Evolutionary conservation across 1,284 basidiomycete genomes (phyloP).

Genomic region (Trichosporon sp.): DNA sequence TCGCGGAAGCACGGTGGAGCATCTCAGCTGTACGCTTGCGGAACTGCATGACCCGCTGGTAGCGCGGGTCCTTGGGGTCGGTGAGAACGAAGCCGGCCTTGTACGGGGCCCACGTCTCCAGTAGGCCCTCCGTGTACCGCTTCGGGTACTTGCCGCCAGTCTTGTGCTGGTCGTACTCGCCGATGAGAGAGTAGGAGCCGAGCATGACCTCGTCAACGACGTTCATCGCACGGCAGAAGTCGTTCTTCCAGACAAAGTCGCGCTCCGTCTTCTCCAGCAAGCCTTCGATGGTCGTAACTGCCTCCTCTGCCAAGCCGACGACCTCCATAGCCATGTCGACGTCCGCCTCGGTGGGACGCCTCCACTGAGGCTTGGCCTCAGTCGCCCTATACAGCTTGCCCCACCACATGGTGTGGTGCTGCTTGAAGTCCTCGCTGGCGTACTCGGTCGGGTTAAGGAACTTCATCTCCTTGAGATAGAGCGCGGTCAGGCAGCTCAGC

Average conservation of each 20-base stretch:
- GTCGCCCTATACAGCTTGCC: slow-evolving; percentile 72
- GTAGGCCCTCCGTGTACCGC: slow-evolving; percentile 55
- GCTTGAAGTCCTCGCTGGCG: slow-evolving; percentile 70
- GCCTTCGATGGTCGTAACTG: slow-evolving; percentile 62
- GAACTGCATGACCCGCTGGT: slow-evolving; percentile 60
- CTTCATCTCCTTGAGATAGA: slow-evolving; percentile 75
- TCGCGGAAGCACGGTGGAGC: slow-evolving; percentile 63
- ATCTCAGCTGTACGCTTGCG: slow-evolving; percentile 65
- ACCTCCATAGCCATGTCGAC: slow-evolving; percentile 76
- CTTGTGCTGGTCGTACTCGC: slow-evolving; percentile 41
- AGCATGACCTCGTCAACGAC: slow-evolving; percentile 35
- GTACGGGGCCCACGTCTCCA: slow-evolving; percentile 60
- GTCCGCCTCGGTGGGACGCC: slow-evolving; percentile 54
- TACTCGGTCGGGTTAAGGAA: slow-evolving; percentile 82
- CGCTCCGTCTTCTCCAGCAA: slow-evolving; percentile 56
- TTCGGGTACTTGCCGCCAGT: slow-evolving; percentile 31
- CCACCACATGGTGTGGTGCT: slow-evolving; percentile 71
- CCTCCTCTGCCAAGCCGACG: slow-evolving; percentile 55
- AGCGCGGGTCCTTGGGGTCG: slow-evolving; percentile 68
- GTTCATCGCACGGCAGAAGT: slow-evolving; percentile 75
- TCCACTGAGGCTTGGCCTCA: slow-evolving; percentile 84
- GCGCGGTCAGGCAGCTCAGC: slow-evolving; percentile 66
- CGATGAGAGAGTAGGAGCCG: slow-evolving; percentile 36
- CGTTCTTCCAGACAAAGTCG: slow-evolving; percentile 72
- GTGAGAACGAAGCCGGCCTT: slow-evolving; percentile 69